phyloP scores from a whole-genome alignment of 1,139 yeast species.

The Scheffersomyces lignicola region DNA sequence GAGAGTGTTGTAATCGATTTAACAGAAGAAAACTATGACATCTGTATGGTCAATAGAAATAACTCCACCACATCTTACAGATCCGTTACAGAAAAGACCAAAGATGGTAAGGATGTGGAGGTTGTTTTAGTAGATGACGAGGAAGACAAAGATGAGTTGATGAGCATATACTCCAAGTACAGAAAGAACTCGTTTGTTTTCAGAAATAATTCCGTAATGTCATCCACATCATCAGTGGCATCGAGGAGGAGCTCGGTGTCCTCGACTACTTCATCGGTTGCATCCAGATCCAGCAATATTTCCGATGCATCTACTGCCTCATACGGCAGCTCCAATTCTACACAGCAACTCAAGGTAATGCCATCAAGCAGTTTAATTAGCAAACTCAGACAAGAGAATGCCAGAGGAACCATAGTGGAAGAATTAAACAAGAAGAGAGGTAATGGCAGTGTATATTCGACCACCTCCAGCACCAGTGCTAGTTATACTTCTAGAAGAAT shows the following conservation, averaged over 20 bases:
- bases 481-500: slow-evolving; percentile 22
- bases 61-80: slow-evolving; percentile 37
- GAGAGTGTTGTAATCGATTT: slow-evolving; percentile 45
- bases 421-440: slow-evolving; percentile 13
- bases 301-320: slow-evolving; percentile 5
- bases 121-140: slow-evolving; percentile 48
- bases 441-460: slow-evolving; percentile 11
- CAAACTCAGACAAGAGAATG: neutral
- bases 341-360: slow-evolving; percentile 4
- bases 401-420: slow-evolving; percentile 8
- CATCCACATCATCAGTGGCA: no score
- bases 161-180: slow-evolving; percentile 48
- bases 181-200: slow-evolving; percentile 30
- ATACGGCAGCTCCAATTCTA: slow-evolving; percentile 5
- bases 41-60: slow-evolving; percentile 36
- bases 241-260: no score
- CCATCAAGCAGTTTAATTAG: slow-evolving; percentile 1
- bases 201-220: slow-evolving; percentile 18
- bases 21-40: slow-evolving; percentile 41
- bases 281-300: slow-evolving; percentile 8
- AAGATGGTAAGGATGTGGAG: slow-evolving; percentile 45
- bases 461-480: slow-evolving; percentile 16
- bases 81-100: slow-evolving; percentile 41
- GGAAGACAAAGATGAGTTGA: slow-evolving; percentile 31
- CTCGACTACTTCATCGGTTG: slow-evolving; percentile 10